Evolutionary conservation across 306 rosid species (phyloP), one percentile per base, ranked within the genome.

Genomic region (Albizia julibrissin): DNA sequence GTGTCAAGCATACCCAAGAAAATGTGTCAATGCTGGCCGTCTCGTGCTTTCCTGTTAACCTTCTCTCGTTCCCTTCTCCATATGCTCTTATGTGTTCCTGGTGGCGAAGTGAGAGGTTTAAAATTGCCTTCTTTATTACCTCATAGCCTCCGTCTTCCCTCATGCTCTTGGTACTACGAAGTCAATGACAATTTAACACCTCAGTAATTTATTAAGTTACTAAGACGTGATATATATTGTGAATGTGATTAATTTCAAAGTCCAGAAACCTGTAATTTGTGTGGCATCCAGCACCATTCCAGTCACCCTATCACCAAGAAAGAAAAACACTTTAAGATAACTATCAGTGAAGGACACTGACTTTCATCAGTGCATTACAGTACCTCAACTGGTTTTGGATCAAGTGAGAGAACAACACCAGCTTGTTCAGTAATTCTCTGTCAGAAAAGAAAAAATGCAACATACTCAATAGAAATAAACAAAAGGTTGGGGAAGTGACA

Each of bases 351-450:
- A 77, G 40, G 81, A 67, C 44, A 72, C 69, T 42, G 49, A 43
- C 29, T 33, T 61, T 24, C n/a, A 80, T 74, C 26, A 11, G 27
- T 40, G 24, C 47, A 65, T 49, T 58, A 52, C 67, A 37, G 67
- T 89, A 96, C 99, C 97, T 91, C 94, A 19, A 96, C 94, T 70
- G 99, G 99, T 88, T 96, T 96, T 74, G 99, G 99, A 86, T 96
- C 99, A 44, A 96, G 99, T 16, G 97, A 15, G 76, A 96, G 97
- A 79, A 93, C 97, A 68, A 93, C 98, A 59, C 99, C 99, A 79
- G 98, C 97, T 91, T 96, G 97, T 84, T 96, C 99, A 56, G 99
- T 96, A 75, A 96, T 96, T 89, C 99, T 96, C 98, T 96, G 97
- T 74, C 71, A 75, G 79, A 78, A 76, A 31, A 84, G 72, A 77